Evolutionary conservation across 139 green algal species (phyloP).

Genomic region (Dunaliella primolecta): DNA sequence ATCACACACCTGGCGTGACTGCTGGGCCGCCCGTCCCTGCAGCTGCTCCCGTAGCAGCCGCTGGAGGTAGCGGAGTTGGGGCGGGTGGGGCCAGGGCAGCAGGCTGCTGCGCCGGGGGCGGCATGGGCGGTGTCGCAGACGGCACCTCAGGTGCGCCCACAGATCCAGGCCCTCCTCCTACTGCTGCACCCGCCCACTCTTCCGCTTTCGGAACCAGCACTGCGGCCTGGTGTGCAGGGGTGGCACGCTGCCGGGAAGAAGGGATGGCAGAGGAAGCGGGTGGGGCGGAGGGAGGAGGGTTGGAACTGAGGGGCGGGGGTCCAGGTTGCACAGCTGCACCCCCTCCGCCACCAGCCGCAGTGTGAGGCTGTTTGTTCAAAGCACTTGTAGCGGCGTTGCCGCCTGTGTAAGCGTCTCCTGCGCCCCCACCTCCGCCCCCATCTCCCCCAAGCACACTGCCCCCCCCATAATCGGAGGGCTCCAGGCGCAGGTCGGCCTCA

Average conservation of each 20-base stretch:
- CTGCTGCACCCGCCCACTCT: too few species aligned
- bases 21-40: background rate
- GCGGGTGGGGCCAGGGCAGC: background rate
- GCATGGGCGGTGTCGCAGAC: background rate
- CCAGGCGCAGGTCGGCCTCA: constrained; percentile 38
- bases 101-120: background rate
- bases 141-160: too few species aligned
- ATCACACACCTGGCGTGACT: too few species aligned
- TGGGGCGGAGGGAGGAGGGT: background rate
- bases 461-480: background rate
- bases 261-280: too few species aligned
- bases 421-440: background rate
- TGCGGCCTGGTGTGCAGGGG: too few species aligned
- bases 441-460: background rate
- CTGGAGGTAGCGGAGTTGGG: background rate
- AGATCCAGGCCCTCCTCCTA: too few species aligned
- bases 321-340: background rate
- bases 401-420: too few species aligned
- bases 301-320: background rate
- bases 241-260: too few species aligned
- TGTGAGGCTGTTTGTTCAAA: too few species aligned
- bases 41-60: background rate
- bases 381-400: too few species aligned
- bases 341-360: too few species aligned
- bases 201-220: too few species aligned